These are phyloP conservation scores for Didymella exigua DNA, from an alignment of 2,329 filamentous ascomycete species.

Conservation along the genomic window DNA sequence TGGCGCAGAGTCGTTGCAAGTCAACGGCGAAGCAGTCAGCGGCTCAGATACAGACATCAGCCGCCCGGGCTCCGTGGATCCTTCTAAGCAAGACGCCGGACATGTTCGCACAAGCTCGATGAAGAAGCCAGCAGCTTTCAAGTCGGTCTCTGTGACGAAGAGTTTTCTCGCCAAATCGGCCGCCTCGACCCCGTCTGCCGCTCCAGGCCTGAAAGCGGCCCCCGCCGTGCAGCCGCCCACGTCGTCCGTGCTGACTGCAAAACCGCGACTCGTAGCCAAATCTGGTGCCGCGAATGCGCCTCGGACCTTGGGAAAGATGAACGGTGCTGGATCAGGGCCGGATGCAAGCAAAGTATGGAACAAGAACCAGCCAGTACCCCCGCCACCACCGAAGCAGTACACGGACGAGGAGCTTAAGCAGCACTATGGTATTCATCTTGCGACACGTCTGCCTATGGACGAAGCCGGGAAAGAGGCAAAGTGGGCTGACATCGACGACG, in stretches of 20 bases:
- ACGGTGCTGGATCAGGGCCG: conserved; percentile 65
- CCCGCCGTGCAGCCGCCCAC: conserved; percentile 38
- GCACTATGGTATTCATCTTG: conserved; percentile 85
- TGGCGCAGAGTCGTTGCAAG: conserved; percentile 38
- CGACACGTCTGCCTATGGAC: conserved; percentile 76
- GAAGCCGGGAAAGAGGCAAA: conserved; percentile 76
- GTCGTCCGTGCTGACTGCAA: conserved; percentile 59
- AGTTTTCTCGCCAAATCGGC: conserved; percentile 78
- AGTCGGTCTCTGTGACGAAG: conserved; percentile 83
- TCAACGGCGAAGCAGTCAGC: conserved; percentile 71
- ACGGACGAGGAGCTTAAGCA: conserved; percentile 85
- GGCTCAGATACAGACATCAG: conserved; percentile 79
- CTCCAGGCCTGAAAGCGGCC: conserved; percentile 62
- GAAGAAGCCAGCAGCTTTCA: conserved; percentile 81
- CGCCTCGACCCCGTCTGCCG: conserved; percentile 57
- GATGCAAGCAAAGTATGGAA: conserved; percentile 84
- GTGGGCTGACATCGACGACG: conserved; percentile 89
- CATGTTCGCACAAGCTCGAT: conserved; percentile 62
- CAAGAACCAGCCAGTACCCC: conserved; percentile 78
- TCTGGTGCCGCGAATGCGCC: conserved; percentile 64
- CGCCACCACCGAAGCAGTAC: conserved; percentile 77
- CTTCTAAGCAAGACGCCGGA: conserved; percentile 62
- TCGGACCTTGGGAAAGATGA: conserved; percentile 61
- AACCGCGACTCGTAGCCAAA: conserved; percentile 78
- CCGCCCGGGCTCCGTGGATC: conserved; percentile 58